These are phyloP conservation scores for Fusarium clavum DNA, from an alignment of 2,329 filamentous ascomycete species.

Conservation along the genomic window DNA sequence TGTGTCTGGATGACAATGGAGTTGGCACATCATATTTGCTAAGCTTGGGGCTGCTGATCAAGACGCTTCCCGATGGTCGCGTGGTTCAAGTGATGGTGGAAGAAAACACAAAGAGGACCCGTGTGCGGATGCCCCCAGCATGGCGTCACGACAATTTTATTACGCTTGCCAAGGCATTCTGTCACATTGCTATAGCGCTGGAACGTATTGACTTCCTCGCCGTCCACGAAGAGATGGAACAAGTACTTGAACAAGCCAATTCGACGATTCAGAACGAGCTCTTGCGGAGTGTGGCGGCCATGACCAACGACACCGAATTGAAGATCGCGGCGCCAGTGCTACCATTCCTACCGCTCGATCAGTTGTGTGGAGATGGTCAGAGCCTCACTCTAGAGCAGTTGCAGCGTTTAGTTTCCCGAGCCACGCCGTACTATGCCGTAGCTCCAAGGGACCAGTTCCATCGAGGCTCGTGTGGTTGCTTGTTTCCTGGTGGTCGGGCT, in stretches of 20 bases:
- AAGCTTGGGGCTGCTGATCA: neutral
- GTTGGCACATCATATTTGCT: neutral
- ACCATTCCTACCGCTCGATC: neutral
- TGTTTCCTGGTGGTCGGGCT: neutral
- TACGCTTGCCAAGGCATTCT: no score
- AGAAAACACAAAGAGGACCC: neutral
- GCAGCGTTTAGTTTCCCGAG: neutral
- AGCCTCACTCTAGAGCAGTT: neutral
- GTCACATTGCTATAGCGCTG: no score
- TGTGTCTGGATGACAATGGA: neutral
- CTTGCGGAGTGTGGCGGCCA: accelerated
- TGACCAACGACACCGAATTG: no score
- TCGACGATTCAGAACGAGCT: no score
- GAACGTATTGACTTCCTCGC: no score
- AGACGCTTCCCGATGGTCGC: neutral
- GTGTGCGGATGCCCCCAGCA: neutral
- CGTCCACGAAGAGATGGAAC: no score
- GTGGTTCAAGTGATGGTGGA: neutral
- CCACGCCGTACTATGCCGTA: neutral
- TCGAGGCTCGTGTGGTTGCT: neutral
- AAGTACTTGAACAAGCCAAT: no score
- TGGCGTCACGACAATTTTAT: no score
- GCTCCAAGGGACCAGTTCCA: neutral
- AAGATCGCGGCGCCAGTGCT: neutral
- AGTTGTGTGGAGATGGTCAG: neutral